Conservation (phyloP, 73 alveolate species). For the Tetrahymena borealis region DNA sequence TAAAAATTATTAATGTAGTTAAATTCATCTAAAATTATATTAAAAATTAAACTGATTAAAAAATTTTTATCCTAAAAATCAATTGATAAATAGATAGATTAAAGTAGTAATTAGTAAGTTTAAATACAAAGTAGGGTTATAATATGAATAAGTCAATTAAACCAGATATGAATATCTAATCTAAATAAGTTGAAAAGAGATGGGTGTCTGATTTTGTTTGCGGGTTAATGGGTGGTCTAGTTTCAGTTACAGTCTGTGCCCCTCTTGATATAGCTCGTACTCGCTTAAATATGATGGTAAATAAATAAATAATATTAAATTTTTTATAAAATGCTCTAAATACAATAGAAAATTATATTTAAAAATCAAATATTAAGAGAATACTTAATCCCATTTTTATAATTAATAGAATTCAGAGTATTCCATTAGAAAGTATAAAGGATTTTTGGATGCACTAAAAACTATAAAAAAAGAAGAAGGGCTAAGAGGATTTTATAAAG, state of each 20-base stretch:
- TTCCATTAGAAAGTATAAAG: constrained; percentile 18
- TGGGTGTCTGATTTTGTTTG: constrained; percentile 17
- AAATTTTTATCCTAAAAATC: not conserved
- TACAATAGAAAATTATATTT: too few species aligned
- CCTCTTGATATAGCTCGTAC: constrained; percentile 42
- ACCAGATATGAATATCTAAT: not conserved
- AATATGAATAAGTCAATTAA: not conserved
- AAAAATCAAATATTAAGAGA: too few species aligned
- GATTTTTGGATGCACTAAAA: constrained; percentile 13
- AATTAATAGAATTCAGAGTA: constrained; percentile 7
- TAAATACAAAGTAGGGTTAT: too few species aligned
- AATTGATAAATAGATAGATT: not conserved
- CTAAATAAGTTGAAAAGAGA: not conserved
- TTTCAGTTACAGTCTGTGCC: constrained; percentile 26
- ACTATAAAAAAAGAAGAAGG: constrained; percentile 30
- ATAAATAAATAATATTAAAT: not conserved
- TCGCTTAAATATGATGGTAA: constrained; percentile 32
- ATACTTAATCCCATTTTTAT: not conserved
- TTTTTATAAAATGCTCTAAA: not conserved
- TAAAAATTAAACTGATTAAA: not conserved
- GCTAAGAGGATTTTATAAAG: constrained; percentile 26
- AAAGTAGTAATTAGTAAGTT: too few species aligned
- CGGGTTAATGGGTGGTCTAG: constrained; percentile 29
- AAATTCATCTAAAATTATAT: not conserved
- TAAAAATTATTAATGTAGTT: too few species aligned